Conservation (phyloP, 2,329 filamentous ascomycete species). For the Colletotrichum higginsianum region DNA sequence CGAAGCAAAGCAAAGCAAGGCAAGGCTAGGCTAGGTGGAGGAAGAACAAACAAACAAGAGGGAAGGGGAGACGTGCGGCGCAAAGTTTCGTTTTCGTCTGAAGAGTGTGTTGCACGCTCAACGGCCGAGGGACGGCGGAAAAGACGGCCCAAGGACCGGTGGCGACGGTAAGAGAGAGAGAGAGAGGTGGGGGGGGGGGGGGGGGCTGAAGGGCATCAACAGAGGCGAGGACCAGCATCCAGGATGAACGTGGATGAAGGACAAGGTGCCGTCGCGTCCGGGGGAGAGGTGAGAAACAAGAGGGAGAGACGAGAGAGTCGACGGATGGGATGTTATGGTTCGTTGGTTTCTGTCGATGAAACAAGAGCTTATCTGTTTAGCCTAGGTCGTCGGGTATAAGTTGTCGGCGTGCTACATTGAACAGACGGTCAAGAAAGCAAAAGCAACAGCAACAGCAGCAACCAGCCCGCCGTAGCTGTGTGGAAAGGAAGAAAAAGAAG, state of each 20-base stretch:
- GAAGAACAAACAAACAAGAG: conserved; percentile 5
- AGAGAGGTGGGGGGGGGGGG: neutral
- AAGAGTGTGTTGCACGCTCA: conserved; percentile 20
- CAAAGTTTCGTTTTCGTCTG: conserved; percentile 42
- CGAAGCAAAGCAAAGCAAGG: neutral
- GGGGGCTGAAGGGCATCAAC: conserved; percentile 30
- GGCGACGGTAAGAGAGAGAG: conserved; percentile 12
- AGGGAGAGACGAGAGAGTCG: conserved; percentile 13
- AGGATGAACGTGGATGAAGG: conserved; percentile 21
- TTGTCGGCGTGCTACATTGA: too few species aligned
- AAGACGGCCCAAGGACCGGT: conserved; percentile 37
- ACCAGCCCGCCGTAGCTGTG: neutral
- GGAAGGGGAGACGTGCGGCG: conserved; percentile 38
- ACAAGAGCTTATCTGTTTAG: too few species aligned
- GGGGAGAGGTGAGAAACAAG: neutral
- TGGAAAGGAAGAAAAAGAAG: too few species aligned
- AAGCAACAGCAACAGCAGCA: neutral
- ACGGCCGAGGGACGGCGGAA: conserved; percentile 23
- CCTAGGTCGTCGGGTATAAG: too few species aligned
- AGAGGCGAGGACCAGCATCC: conserved; percentile 37
- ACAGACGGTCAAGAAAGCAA: too few species aligned
- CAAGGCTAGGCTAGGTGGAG: neutral
- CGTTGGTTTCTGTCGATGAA: too few species aligned
- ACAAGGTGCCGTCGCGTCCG: neutral
- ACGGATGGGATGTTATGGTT: neutral